Conservation (phyloP, 768 basidiomycete genomes). For the Tylopilus sp. region DNA sequence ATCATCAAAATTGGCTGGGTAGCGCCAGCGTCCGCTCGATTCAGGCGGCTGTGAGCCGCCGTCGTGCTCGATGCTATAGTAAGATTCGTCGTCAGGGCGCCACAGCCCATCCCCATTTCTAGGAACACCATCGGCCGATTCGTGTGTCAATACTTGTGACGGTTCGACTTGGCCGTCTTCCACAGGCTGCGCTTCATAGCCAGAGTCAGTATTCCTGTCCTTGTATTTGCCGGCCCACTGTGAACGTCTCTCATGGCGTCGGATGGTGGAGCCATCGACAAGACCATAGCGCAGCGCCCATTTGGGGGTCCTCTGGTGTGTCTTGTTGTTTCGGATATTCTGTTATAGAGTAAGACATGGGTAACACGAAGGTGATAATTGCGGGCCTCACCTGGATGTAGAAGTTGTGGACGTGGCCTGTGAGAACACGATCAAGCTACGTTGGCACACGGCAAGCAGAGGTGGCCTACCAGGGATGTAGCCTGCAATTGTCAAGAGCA, state of each 20-base stretch:
- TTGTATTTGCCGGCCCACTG: constrained; percentile 88
- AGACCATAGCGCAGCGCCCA: constrained; percentile 92
- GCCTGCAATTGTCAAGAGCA: constrained; percentile 83
- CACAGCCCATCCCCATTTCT: constrained; percentile 55
- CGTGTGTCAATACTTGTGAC: constrained; percentile 8
- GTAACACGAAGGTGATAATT: background rate
- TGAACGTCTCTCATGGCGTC: constrained; percentile 73
- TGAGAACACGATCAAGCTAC: constrained; percentile 6
- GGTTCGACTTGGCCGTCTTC: constrained; percentile 75
- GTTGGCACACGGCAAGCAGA: background rate
- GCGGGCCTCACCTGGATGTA: constrained; percentile 68
- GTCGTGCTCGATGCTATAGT: constrained; percentile 47
- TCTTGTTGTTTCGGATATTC: constrained; percentile 97
- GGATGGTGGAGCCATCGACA: constrained; percentile 73
- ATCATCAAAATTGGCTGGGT: constrained; percentile 83
- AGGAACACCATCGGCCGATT: constrained; percentile 5
- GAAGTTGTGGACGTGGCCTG: constrained; percentile 90
- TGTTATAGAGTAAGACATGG: constrained; percentile 30
- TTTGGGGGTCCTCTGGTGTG: constrained; percentile 87
- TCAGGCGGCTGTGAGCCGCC: constrained; percentile 37
- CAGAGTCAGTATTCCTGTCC: constrained; percentile 69
- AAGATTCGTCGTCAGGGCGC: constrained; percentile 73
- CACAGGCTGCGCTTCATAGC: constrained; percentile 64
- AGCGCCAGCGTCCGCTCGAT: constrained; percentile 64
- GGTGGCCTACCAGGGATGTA: constrained; percentile 73